phyloP scores from a whole-genome alignment of 73 alveolate genomes.

The Stentor roeselii region DNA sequence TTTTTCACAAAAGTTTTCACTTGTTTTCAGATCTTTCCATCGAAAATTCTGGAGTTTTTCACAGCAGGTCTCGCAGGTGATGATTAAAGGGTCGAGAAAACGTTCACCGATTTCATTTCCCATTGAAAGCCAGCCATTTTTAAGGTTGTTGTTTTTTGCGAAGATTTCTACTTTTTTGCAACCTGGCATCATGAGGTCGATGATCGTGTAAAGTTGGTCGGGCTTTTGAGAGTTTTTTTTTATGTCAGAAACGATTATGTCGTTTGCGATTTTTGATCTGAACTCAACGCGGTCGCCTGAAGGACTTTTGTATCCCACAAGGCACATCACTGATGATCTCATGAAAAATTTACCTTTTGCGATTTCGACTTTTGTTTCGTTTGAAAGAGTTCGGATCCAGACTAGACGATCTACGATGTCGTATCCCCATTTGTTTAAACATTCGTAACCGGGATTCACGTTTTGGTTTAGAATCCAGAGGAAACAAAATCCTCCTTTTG shows the following conservation, averaged over 20 bases:
- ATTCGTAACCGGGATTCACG: conserved; percentile 70
- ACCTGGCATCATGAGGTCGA: conserved; percentile 78
- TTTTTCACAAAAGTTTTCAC: conserved; percentile 23
- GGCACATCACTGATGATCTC: conserved; percentile 62
- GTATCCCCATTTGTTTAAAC: conserved; percentile 89
- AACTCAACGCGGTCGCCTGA: conserved; percentile 39
- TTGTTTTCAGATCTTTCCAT: conserved; percentile 51
- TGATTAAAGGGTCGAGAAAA: conserved; percentile 46
- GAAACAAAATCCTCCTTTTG: conserved; percentile 76
- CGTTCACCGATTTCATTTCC: conserved; percentile 84
- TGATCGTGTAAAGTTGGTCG: conserved; percentile 66
- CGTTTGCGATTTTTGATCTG: conserved; percentile 69
- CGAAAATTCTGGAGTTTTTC: conserved; percentile 37
- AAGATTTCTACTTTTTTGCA: conserved; percentile 80
- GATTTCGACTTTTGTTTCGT: conserved; percentile 67
- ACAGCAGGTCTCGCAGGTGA: conserved; percentile 63
- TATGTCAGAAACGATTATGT: conserved; percentile 66
- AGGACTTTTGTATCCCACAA: conserved; percentile 69
- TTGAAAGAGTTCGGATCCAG: conserved; percentile 68
- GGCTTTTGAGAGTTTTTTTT: conserved; percentile 83
- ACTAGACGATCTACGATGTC: conserved; percentile 75
- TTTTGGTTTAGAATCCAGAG: conserved; percentile 75
- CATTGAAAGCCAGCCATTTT: conserved; percentile 80
- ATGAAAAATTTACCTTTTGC: conserved; percentile 81
- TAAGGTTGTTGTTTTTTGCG: conserved; percentile 80